Evolutionary conservation across 2,329 filamentous ascomycete species (phyloP), one percentile per base, ranked within the genome.

Genomic region (Paraphoma chrysanthemicola): DNA sequence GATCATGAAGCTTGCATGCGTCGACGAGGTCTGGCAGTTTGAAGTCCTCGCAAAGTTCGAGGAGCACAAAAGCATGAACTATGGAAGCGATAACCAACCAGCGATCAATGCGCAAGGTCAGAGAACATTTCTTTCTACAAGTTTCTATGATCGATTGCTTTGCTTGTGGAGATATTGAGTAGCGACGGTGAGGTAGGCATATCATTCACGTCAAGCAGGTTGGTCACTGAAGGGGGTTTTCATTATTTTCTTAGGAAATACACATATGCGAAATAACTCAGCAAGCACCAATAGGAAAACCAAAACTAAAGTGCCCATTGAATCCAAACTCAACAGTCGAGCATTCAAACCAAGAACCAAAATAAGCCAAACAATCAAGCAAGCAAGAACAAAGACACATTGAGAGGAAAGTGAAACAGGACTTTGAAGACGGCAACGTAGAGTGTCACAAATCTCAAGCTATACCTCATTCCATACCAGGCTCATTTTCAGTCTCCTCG

Each of bases 1-100:
- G 51, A 78, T 98, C n/a, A 72, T 89, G 2, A 76, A 77, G 56
- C 68, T 88, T 3, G 70, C 57, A 6, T 68, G 33, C 30, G 70
- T 41, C 14, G 62, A 62, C n/a, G 55, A 59, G 1, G 33, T 14
- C 53, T 92, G 89, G 85, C 70, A 69, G 1, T 88, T 95, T 54
- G 79, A 84, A 43, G 81, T 94, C 1, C 64, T 93, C 45, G 88
- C 85, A 0, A 85, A 83, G 50, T 96, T 96, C 69, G 90, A 92
- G 65, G 90, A 94, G 72, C 93, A 97, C 73, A 82, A 90, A 78
- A 97, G 92, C 74, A 97, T 97, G 92, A 97, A 96, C 69, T 98
- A 98, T 74, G 93, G 90, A 6, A 91, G 90, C 66, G 93, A 93
- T 76, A 85, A 87, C 56, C 82, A 85, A 62, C 82, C 82, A 1